phyloP scores from a whole-genome alignment of 306 rosid species.

The Trichosanthes cucumerina region DNA sequence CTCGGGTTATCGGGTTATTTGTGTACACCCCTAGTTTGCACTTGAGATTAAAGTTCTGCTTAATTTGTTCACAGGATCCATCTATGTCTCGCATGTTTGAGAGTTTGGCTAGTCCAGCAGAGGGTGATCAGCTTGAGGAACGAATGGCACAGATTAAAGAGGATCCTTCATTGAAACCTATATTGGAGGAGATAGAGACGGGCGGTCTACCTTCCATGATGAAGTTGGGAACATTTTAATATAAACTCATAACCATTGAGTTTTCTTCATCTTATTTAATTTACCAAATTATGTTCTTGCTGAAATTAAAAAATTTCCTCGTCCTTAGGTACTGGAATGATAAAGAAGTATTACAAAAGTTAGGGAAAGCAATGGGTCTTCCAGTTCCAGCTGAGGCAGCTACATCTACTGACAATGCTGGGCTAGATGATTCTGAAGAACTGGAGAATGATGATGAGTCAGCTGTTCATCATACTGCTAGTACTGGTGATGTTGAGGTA shows the following conservation, averaged over 20 bases:
- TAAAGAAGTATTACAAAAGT: constrained; percentile 64
- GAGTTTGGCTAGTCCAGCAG: constrained; percentile 66
- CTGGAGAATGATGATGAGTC: constrained; percentile 86
- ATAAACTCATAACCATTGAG: background rate
- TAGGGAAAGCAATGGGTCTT: constrained; percentile 89
- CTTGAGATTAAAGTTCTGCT: background rate
- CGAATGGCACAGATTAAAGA: constrained; percentile 94
- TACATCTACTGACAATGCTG: constrained; percentile 54
- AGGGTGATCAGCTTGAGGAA: constrained; percentile 86
- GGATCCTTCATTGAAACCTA: constrained; percentile 92
- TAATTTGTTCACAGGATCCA: constrained; percentile 62
- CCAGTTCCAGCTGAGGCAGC: constrained; percentile 52
- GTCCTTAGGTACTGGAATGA: constrained; percentile 81
- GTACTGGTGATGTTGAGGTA: constrained; percentile 95
- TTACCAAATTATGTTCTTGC: background rate
- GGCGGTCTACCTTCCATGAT: constrained; percentile 99
- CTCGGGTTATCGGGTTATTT: no score
- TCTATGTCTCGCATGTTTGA: constrained; percentile 83
- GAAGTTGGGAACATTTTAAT: constrained; percentile 46
- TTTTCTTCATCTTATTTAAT: background rate
- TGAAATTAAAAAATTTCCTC: constrained; percentile 9
- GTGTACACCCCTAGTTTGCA: no score
- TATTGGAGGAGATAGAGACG: constrained; percentile 87
- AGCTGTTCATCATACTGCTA: constrained; percentile 86
- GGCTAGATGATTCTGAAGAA: constrained; percentile 67